Percentiles rank a stretch among this genome's conserved stretches.
Evolutionary conservation across 169 alveolate species (phyloP).

Genomic region (Theileria parva): DNA sequence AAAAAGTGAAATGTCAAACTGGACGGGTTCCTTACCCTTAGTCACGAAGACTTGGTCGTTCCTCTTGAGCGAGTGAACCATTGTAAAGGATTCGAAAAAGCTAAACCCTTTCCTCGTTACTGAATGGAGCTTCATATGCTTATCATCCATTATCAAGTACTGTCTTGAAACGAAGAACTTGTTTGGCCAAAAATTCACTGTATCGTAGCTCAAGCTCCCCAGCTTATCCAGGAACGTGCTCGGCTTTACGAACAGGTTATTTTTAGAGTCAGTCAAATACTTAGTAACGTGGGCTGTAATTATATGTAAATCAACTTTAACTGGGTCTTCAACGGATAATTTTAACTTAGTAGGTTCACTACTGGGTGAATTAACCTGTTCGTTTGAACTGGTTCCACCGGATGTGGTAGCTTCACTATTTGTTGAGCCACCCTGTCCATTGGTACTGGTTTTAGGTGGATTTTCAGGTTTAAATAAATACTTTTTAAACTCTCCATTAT

Average conservation of each 20-base stretch:
- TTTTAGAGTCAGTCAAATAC: not conserved
- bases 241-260: constrained; percentile 2
- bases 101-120: not conserved
- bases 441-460: no score
- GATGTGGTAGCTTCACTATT: no score
- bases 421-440: no score
- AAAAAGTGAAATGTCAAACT: not conserved
- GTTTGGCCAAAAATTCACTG: not conserved
- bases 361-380: no score
- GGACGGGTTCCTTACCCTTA: constrained; percentile 33
- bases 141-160: not conserved
- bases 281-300: constrained; percentile 2
- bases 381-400: not conserved
- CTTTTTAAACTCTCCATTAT: constrained; percentile 3
- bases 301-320: not conserved
- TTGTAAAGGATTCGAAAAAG: not conserved
- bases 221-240: not conserved
- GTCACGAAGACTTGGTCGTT: constrained; percentile 17
- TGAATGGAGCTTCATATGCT: not conserved
- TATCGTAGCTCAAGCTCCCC: not conserved
- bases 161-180: constrained; percentile 5
- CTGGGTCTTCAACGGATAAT: not conserved
- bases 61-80: not conserved
- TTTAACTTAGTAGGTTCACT: not conserved
- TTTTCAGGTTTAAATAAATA: not conserved